Evolutionary conservation across 208 protist species (phyloP), one percentile per base, ranked within the genome.

Genomic region (Acanthamoeba culbertsoni): DNA sequence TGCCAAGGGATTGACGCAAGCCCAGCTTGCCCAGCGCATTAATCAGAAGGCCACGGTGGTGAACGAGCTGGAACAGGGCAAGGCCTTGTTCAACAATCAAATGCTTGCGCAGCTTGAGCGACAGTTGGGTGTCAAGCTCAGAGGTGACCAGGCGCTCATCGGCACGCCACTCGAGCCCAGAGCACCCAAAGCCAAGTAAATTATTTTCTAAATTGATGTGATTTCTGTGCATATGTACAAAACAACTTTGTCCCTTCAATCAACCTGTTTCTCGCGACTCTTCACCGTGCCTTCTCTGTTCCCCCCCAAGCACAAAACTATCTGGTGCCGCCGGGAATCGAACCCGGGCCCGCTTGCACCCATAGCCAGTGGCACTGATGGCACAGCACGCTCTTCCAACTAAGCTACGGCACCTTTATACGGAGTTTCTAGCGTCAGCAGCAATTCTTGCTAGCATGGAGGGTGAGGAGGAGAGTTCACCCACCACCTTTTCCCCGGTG

Each of bases 41-140:
- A 88, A 88, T n/a, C 48, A 88, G 37, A 88, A 88, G 79, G 33
- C 79, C 23, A 43, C 79, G 12, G 79, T 88, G 46, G 79, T 88
- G 31, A 88, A 88, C 51, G 79, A 88, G 43, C 53, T 65, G 33
- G 79, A 88, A 37, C 79, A 88, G 79, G 79, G 48, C 79, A 88
- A 88, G 53, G 79, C 79, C 45, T 28, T 88, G 16, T 63, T 43
- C 37, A 88, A 88, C 46, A 62, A 88, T 33, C 42, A 62, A 55
- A 33, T 88, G 23, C 79, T 88, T 31, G 45, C 40, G 0, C 31
- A 55, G 46, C 45, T 88, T 1, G 79, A 88, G 28, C 16, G 79
- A 33, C 46, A 88, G 51, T 33, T 88, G 7, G 79, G 79, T 28
- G 79, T 88, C 28, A 88, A 88, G 79, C 79, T 88, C 12, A 55